Evolutionary conservation across 1,284 basidiomycete species (phyloP).

Genomic region (Tilletia caries): DNA sequence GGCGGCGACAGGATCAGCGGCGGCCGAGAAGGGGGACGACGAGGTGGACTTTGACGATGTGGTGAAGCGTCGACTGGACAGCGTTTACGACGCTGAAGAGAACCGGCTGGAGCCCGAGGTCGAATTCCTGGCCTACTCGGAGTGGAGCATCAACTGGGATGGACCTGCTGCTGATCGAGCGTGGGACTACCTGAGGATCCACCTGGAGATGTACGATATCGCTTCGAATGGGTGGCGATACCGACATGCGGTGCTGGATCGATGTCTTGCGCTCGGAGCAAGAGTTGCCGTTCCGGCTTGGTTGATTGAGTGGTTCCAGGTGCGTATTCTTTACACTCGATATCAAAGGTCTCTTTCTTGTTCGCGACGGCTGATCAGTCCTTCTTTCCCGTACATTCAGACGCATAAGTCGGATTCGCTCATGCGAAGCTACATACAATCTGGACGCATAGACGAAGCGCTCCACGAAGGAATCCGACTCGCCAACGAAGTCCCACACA

Average conservation of each 20-base stretch:
- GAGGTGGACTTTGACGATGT: not conserved
- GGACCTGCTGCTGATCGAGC: slow-evolving; percentile 76
- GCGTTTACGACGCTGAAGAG: slow-evolving; percentile 36
- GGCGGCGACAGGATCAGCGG: slow-evolving; percentile 12
- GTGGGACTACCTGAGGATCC: slow-evolving; percentile 79
- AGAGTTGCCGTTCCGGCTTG: slow-evolving; percentile 68
- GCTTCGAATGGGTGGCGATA: slow-evolving; percentile 62
- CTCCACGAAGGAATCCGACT: slow-evolving; percentile 69
- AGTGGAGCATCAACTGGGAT: slow-evolving; percentile 65
- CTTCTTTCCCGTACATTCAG: slow-evolving; percentile 54
- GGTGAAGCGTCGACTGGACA: slow-evolving; percentile 20
- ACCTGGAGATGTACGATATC: slow-evolving; percentile 74
- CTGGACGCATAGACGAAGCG: slow-evolving; percentile 74
- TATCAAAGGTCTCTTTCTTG: slow-evolving; percentile 15
- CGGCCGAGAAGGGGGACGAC: not conserved
- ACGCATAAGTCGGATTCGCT: slow-evolving; percentile 72
- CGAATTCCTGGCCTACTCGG: slow-evolving; percentile 34
- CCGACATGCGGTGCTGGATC: slow-evolving; percentile 65
- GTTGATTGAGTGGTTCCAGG: slow-evolving; percentile 72
- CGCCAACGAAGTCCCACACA: slow-evolving; percentile 64
- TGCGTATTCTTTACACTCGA: slow-evolving; percentile 54
- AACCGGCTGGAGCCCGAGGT: slow-evolving; percentile 36
- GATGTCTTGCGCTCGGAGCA: slow-evolving; percentile 67
- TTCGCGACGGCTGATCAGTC: slow-evolving; percentile 10
- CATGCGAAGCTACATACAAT: slow-evolving; percentile 69